Conservation (phyloP, 2,329 filamentous ascomycete genomes). For the Pezizomycotina sp. region DNA sequence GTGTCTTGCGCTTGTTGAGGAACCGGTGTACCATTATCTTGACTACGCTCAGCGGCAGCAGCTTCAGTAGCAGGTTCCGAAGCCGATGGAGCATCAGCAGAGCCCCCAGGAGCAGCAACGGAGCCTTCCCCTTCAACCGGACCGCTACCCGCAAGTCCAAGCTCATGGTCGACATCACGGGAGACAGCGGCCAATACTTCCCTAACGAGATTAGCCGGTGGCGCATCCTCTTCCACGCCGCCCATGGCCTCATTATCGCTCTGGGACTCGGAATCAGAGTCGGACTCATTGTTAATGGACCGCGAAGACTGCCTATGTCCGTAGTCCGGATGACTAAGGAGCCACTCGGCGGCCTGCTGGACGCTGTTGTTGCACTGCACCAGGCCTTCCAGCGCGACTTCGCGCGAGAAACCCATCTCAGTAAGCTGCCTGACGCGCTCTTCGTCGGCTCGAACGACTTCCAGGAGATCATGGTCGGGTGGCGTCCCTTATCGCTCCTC, state of each 20-base stretch:
- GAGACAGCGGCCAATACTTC: too few relatives aligned
- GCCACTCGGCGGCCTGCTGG: conserved; percentile 20
- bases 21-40: too few relatives aligned
- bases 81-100: conserved; percentile 5
- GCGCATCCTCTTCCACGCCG: too few relatives aligned
- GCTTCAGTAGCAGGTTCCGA: conserved; percentile 20
- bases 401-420: conserved; percentile 25
- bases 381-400: conserved; percentile 20
- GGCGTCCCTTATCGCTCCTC: conserved; percentile 28
- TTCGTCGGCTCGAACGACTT: conserved; percentile 24
- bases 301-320: conserved; percentile 15
- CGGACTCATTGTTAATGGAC: conserved; percentile 18
- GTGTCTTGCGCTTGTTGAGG: too few relatives aligned
- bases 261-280: conserved; percentile 24
- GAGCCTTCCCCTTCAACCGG: too few relatives aligned
- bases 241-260: conserved; percentile 23
- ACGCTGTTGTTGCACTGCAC: conserved; percentile 22
- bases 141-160: too few relatives aligned
- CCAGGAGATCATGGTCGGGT: conserved; percentile 23
- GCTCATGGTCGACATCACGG: too few relatives aligned
- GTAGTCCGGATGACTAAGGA: conserved; percentile 20
- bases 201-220: too few relatives aligned
- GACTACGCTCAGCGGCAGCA: conserved; percentile 25
- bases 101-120: conserved; percentile 7
- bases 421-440: conserved; percentile 23